Evolutionary conservation across 2,329 filamentous ascomycete genomes (phyloP), one percentile per base, ranked within the genome.

Genomic region (Talaromyces marneffei): DNA sequence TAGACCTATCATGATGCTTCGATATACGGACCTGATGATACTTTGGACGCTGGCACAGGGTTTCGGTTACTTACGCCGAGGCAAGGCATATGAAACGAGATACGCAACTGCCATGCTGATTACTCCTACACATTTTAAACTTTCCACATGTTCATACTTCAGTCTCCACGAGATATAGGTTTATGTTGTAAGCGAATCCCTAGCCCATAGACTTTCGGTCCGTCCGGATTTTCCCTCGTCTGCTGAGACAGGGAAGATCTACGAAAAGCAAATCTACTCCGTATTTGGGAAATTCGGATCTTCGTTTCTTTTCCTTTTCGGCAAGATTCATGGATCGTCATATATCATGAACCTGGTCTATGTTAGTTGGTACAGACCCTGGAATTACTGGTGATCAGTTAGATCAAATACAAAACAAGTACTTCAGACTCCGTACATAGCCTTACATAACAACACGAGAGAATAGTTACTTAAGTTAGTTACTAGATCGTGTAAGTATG

Each of bases 221-320:
- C 29, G 48, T 23, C 29, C 29, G 48, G 29, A 23, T 50, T 12
- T 35, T 52, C 48, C 16, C n/a, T 52, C 48, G 4, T 23, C 35
- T 52, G n/a, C 29, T 35, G 48, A 52, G 48, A 33, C 53, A 56
- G 53, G 55, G 14, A 50, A 37, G 56, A 58, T 58, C 56, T 20
- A 50, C 56, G 48, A 20, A 18, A 40, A 25, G 33, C 20, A 55
- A 55, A 55, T 55, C 42, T 35, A 42, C 33, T 40, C 37, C 57
- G 25, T 33, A 35, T 52, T 10, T 16, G 40, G 48, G 27, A 33
- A 52, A 12, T 33, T 40, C 7, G 5, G 33, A 53, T 35, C 35
- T 59, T 53, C 46, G 2, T 53, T 40, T 53, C 44, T 33, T 59
- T 52, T 59, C 18, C 4, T 20, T 42, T 31, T 23, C 25, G 31